Percentiles rank a stretch among this genome's conserved stretches.
Conservation (phyloP, 2,329 filamentous ascomycete species). For the Alternaria gansuensis region DNA sequence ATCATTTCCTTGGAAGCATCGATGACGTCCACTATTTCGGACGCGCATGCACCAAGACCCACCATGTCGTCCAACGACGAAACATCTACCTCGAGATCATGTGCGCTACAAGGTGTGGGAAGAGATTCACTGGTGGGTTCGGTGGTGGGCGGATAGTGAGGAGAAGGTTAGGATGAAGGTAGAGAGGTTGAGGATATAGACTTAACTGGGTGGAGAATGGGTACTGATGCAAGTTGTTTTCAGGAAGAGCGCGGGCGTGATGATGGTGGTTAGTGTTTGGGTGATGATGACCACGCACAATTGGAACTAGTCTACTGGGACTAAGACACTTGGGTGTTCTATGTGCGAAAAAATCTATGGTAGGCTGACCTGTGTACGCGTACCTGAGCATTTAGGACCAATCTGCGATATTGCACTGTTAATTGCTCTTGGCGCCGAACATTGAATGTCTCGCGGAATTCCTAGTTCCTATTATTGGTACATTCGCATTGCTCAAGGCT, state of each 20-base stretch:
- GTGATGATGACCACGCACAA: no score
- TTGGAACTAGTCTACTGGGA: neutral
- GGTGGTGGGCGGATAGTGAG: conserved; percentile 41
- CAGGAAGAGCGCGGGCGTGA: no score
- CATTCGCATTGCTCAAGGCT: neutral
- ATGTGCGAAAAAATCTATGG: neutral
- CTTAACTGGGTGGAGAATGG: no score
- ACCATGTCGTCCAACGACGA: conserved; percentile 22
- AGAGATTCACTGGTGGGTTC: conserved; percentile 30
- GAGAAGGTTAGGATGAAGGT: conserved; percentile 37
- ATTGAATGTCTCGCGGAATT: no score
- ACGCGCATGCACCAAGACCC: conserved; percentile 25
- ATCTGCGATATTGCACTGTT: no score
- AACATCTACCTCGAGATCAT: conserved; percentile 36
- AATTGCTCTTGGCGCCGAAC: neutral
- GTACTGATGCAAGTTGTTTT: no score
- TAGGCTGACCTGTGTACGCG: neutral
- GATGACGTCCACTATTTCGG: conserved; percentile 41
- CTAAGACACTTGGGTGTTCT: neutral
- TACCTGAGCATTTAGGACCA: neutral
- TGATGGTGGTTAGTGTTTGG: no score
- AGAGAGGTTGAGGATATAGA: conserved; percentile 29
- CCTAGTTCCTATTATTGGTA: neutral
- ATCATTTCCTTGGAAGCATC: conserved; percentile 33
- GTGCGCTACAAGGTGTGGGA: conserved; percentile 33